Percentiles rank a stretch among this genome's conserved stretches.
Evolutionary conservation across 352 stramenopile genomes (phyloP).

Genomic region (Phytophthora lateralis): DNA sequence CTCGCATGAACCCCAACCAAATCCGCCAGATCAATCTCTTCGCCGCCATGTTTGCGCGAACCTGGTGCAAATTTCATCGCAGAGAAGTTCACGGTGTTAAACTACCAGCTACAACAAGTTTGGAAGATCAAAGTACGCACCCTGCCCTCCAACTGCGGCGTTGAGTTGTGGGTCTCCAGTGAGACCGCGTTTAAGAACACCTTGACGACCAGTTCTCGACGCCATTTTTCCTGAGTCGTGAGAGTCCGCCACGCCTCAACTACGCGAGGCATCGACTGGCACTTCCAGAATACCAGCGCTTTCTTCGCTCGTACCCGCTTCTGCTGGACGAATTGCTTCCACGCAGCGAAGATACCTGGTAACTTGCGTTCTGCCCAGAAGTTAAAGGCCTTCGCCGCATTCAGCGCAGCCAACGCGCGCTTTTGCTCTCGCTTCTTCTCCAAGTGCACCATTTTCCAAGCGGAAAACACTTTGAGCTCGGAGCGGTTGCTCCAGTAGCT

Average conservation of each 20-base stretch:
- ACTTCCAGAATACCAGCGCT: conserved; percentile 73
- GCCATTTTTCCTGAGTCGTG: conserved; percentile 30
- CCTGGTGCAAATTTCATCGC: conserved; percentile 21
- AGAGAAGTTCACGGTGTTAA: neutral
- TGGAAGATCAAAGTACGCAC: conserved; percentile 22
- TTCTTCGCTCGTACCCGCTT: conserved; percentile 59
- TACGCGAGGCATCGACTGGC: conserved; percentile 61
- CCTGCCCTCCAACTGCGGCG: conserved; percentile 46
- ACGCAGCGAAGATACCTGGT: conserved; percentile 48
- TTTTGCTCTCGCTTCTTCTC: conserved; percentile 30
- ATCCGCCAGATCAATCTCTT: conserved; percentile 55
- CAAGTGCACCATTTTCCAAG: conserved; percentile 47
- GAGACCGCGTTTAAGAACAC: conserved; percentile 69
- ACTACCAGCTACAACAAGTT: neutral
- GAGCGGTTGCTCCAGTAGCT: conserved; percentile 67
- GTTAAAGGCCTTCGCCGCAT: conserved; percentile 55
- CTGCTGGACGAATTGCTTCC: conserved; percentile 42
- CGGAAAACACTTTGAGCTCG: conserved; percentile 55
- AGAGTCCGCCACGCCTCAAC: conserved; percentile 55
- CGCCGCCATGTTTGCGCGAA: conserved; percentile 43
- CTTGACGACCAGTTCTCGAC: conserved; percentile 45
- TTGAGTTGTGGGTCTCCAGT: conserved; percentile 78
- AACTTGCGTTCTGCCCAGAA: conserved; percentile 73
- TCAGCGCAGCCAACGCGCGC: conserved; percentile 24
- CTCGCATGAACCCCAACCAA: conserved; percentile 56